Conservation (phyloP, 2,329 filamentous ascomycete genomes). For the Fusarium sp. region DNA sequence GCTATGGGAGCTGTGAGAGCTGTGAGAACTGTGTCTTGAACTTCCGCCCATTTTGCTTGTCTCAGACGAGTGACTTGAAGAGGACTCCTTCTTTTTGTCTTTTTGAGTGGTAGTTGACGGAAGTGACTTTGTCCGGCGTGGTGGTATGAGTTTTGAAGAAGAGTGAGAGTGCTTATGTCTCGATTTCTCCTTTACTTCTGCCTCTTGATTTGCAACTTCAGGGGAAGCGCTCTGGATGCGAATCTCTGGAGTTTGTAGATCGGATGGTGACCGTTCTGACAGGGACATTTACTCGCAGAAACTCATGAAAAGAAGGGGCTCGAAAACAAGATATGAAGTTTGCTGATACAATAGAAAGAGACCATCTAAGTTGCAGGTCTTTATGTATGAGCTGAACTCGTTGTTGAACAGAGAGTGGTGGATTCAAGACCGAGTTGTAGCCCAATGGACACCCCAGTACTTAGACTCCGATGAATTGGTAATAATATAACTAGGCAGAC, state of each 20-base stretch:
- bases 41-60: slow-evolving; percentile 44
- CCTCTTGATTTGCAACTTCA: slow-evolving; percentile 24
- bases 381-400: slow-evolving; percentile 6
- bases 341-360: slow-evolving; percentile 6
- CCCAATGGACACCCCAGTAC: slow-evolving; percentile 2
- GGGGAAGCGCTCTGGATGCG: slow-evolving; percentile 50
- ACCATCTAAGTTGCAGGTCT: slow-evolving; percentile 17
- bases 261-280: slow-evolving; percentile 30
- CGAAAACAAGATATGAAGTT: slow-evolving; percentile 1
- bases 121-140: slow-evolving; percentile 34
- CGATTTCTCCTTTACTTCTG: slow-evolving; percentile 8
- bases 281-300: slow-evolving; percentile 48
- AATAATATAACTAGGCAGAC: slow-evolving; percentile 19
- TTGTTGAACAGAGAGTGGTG: slow-evolving; percentile 2
- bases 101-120: slow-evolving; percentile 19
- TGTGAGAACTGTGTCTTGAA: slow-evolving; percentile 42
- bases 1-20: slow-evolving; percentile 42
- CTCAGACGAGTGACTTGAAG: slow-evolving; percentile 18
- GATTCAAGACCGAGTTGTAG: slow-evolving; percentile 2
- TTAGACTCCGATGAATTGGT: slow-evolving; percentile 5
- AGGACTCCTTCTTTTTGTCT: slow-evolving; percentile 38
- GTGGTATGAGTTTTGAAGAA: slow-evolving; percentile 32
- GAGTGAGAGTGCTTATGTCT: slow-evolving; percentile 8
- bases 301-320: slow-evolving; percentile 26
- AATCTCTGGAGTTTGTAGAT: slow-evolving; percentile 45